A percentile compares a stretch with the other conserved stretches of the same genome.
These are phyloP conservation scores for Penicillium concentricum DNA, from an alignment of 2,329 filamentous ascomycete genomes.

Conservation along the genomic window DNA sequence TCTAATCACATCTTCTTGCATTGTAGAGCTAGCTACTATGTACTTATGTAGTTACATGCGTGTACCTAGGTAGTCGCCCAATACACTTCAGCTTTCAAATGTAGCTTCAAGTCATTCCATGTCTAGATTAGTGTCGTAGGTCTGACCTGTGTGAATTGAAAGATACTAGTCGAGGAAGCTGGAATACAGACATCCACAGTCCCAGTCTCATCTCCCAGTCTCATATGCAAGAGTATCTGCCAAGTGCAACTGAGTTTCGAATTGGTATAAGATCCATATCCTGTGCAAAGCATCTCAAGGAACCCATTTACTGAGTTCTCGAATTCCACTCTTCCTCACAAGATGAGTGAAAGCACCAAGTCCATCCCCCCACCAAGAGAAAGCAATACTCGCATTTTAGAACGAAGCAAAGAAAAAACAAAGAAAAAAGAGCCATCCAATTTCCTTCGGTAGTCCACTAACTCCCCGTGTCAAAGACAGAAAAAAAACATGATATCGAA, in stretches of 20 bases:
- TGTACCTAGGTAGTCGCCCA: neutral
- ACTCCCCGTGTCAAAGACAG: conserved; percentile 18
- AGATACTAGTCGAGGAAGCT: no score
- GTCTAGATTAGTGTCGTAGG: no score
- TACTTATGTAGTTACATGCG: no score
- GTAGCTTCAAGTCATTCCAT: no score
- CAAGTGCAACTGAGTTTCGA: neutral
- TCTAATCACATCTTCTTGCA: neutral
- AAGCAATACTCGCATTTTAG: neutral
- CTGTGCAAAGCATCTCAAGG: neutral
- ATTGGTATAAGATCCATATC: neutral
- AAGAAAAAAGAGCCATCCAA: conserved; percentile 18
- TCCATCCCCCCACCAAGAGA: neutral
- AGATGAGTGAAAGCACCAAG: neutral
- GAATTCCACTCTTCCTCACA: neutral
- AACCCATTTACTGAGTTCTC: neutral
- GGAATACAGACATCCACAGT: no score
- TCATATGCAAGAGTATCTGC: neutral
- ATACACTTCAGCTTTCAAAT: no score
- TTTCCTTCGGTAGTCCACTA: conserved; percentile 18
- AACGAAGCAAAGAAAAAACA: neutral
- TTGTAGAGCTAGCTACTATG: neutral
- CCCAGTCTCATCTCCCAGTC: no score
- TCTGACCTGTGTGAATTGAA: no score
- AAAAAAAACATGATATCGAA: conserved; percentile 8